Conservation (phyloP, 176 grass and related monocot species). For the Pharus latifolius region DNA sequence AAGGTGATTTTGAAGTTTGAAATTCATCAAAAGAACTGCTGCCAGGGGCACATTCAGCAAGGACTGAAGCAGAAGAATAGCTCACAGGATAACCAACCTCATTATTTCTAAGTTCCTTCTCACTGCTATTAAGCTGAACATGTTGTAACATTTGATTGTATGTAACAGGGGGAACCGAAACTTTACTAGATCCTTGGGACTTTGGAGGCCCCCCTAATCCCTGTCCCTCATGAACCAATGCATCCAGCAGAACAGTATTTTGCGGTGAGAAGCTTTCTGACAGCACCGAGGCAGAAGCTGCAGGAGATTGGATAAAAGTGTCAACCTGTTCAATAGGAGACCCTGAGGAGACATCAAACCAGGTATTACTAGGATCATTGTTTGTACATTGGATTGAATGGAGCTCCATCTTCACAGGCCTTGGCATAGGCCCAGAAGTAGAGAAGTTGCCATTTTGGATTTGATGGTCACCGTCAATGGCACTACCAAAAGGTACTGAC, state of each 20-base stretch:
- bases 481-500: conserved; percentile 12
- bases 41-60: not conserved
- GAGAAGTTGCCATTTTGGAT: conserved; percentile 32
- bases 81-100: not conserved
- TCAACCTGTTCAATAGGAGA: no score
- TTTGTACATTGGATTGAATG: conserved; percentile 61
- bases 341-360: not conserved
- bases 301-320: conserved; percentile 16
- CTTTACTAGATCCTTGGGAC: conserved; percentile 18
- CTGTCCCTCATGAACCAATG: conserved; percentile 15
- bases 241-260: conserved; percentile 16
- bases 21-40: not conserved
- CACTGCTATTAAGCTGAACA: no score
- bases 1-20: conserved; percentile 9
- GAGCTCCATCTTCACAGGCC: conserved; percentile 43
- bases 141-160: not conserved
- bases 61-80: not conserved
- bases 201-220: not conserved
- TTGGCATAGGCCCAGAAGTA: conserved; percentile 31
- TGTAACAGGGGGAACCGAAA: not conserved
- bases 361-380: conserved; percentile 11
- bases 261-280: not conserved
- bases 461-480: conserved; percentile 11
- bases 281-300: not conserved
- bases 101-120: no score